phyloP scores from a whole-genome alignment of 768 basidiomycete genomes.

The Cystofilobasidium bisporidii region DNA sequence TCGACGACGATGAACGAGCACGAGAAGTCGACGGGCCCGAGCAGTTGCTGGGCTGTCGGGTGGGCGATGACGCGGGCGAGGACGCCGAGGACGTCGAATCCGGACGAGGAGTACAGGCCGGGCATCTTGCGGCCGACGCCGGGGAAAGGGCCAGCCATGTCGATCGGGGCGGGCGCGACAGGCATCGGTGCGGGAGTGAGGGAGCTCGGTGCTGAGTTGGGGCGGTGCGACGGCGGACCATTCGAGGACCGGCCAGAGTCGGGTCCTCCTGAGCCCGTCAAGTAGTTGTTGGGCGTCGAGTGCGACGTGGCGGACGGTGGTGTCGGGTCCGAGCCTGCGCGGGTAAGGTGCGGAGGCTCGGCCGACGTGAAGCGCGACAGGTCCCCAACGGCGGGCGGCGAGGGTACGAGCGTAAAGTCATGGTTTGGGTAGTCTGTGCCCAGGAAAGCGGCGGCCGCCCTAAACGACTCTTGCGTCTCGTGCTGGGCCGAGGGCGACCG shows the following conservation, averaged over 20 bases:
- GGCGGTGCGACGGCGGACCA: background rate
- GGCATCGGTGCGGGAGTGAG: no score
- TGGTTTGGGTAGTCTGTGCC: background rate
- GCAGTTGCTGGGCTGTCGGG: constrained; percentile 58
- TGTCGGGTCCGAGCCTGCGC: background rate
- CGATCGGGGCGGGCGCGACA: no score
- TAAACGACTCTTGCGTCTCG: background rate
- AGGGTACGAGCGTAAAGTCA: background rate
- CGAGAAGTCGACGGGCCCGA: constrained; percentile 86
- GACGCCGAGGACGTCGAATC: constrained; percentile 79
- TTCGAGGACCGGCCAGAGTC: background rate
- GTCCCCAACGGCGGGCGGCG: no score
- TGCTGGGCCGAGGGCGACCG: background rate
- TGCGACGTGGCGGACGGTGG: background rate
- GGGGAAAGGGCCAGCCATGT: background rate
- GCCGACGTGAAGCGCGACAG: no score
- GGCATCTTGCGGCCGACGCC: constrained; percentile 17
- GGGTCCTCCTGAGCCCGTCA: no score
- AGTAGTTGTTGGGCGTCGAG: background rate
- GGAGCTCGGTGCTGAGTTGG: no score
- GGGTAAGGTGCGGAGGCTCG: no score
- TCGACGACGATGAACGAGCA: constrained; percentile 91
- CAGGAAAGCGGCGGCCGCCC: background rate
- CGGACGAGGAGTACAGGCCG: constrained; percentile 73
- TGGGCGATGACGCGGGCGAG: constrained; percentile 66